Percentiles rank a stretch among this genome's conserved stretches.
phyloP scores from a whole-genome alignment of 768 basidiomycete genomes.

The Termitomyces sp. region DNA sequence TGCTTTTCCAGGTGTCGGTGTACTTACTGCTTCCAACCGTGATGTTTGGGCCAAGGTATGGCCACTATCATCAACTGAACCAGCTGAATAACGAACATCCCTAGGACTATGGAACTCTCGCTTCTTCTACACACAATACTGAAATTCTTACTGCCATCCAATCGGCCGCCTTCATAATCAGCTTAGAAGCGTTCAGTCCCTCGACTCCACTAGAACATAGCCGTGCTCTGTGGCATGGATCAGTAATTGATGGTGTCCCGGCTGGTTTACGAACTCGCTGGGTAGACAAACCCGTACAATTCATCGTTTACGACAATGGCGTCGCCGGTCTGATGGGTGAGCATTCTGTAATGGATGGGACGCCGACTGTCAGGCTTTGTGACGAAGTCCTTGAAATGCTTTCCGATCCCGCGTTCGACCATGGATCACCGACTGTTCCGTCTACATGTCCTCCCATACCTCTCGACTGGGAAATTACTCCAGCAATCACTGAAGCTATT shows the following conservation, averaged over 20 bases:
- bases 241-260: slow-evolving; percentile 39
- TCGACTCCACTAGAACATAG: slow-evolving; percentile 52
- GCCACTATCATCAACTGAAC: background rate
- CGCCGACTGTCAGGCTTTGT: slow-evolving; percentile 70
- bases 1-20: slow-evolving; percentile 71
- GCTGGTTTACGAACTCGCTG: slow-evolving; percentile 70
- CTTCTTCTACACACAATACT: slow-evolving; percentile 56
- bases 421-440: slow-evolving; percentile 33
- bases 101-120: slow-evolving; percentile 62
- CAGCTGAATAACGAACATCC: background rate
- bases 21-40: slow-evolving; percentile 73
- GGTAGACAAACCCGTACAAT: slow-evolving; percentile 89
- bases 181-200: slow-evolving; percentile 63
- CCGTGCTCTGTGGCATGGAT: slow-evolving; percentile 80
- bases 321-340: slow-evolving; percentile 89
- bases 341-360: slow-evolving; percentile 89
- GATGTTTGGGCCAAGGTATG: slow-evolving; percentile 85
- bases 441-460: slow-evolving; percentile 35
- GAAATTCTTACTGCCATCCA: slow-evolving; percentile 68
- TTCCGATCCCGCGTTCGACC: slow-evolving; percentile 58
- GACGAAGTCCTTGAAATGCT: slow-evolving; percentile 64
- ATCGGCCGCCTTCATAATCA: slow-evolving; percentile 81
- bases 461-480: slow-evolving; percentile 60
- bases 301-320: slow-evolving; percentile 80
- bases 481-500: slow-evolving; percentile 46